Percentiles rank a stretch among this genome's conserved stretches.
These are phyloP conservation scores for Rhizophagus sp. DNA, from an alignment of 192 early-diverging fungal species.

Conservation along the genomic window DNA sequence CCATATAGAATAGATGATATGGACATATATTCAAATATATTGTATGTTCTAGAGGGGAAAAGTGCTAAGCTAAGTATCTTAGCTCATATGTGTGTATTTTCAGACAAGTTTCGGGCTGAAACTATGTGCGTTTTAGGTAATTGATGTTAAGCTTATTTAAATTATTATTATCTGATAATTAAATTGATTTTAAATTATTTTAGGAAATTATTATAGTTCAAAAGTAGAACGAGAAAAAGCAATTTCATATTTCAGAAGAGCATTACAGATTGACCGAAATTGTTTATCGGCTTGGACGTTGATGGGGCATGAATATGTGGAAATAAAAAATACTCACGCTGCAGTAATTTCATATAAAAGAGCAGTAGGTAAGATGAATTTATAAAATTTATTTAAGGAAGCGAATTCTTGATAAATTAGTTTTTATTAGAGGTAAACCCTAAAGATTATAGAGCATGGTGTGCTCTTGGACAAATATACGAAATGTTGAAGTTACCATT, in stretches of 20 bases:
- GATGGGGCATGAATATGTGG: slow-evolving; percentile 94
- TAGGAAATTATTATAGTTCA: slow-evolving; percentile 88
- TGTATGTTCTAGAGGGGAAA: slow-evolving; percentile 74
- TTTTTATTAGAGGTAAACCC: slow-evolving; percentile 61
- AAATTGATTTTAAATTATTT: not conserved
- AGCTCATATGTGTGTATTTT: slow-evolving; percentile 67
- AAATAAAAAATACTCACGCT: slow-evolving; percentile 85
- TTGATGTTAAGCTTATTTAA: not conserved
- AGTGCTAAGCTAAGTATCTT: slow-evolving; percentile 70
- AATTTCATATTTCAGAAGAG: slow-evolving; percentile 82
- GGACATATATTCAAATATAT: slow-evolving; percentile 86
- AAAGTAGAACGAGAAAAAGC: slow-evolving; percentile 83
- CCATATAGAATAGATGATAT: slow-evolving; percentile 80
- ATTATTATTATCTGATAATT: not conserved
- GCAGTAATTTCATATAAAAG: slow-evolving; percentile 88
- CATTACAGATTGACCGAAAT: slow-evolving; percentile 75
- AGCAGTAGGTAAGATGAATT: slow-evolving; percentile 62
- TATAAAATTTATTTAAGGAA: not conserved
- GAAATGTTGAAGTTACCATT: slow-evolving; percentile 81
- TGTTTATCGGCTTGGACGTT: slow-evolving; percentile 87
- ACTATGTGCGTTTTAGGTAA: slow-evolving; percentile 79
- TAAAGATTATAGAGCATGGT: slow-evolving; percentile 89
- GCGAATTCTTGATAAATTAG: too few species aligned
- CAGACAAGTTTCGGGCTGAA: slow-evolving; percentile 84
- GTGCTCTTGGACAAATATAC: slow-evolving; percentile 88